Evolutionary conservation across 2,329 filamentous ascomycete species (phyloP).

Genomic region (Penicillium decumbens): DNA sequence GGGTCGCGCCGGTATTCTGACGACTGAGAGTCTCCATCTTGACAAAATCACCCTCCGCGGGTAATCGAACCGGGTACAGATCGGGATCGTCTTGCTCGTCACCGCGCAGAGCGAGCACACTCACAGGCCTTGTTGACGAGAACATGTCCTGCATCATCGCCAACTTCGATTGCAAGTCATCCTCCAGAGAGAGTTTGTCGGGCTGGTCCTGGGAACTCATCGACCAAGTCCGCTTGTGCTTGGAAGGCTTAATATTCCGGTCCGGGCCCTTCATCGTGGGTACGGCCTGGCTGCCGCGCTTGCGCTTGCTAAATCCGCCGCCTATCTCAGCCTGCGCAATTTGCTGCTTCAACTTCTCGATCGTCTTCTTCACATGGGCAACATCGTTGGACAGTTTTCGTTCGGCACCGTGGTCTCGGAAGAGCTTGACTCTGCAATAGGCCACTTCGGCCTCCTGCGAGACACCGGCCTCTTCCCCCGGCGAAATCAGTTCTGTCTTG

Average conservation of each 20-base stretch:
- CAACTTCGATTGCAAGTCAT: slow-evolving; percentile 45
- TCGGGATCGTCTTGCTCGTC: slow-evolving; percentile 46
- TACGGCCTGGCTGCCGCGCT: slow-evolving; percentile 51
- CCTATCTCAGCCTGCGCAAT: slow-evolving; percentile 69
- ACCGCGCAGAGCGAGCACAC: slow-evolving; percentile 41
- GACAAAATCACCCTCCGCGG: slow-evolving; percentile 28
- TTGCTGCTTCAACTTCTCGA: slow-evolving; percentile 93
- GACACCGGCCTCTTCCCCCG: slow-evolving; percentile 43
- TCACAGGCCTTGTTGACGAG: slow-evolving; percentile 42
- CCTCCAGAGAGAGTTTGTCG: slow-evolving; percentile 39
- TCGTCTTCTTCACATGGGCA: slow-evolving; percentile 90
- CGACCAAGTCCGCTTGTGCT: slow-evolving; percentile 93
- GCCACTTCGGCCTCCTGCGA: slow-evolving; percentile 63
- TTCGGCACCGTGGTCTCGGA: slow-evolving; percentile 92
- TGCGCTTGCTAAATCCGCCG: slow-evolving; percentile 57
- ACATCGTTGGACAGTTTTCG: slow-evolving; percentile 92
- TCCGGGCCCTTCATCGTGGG: slow-evolving; percentile 46
- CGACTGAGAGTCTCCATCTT: slow-evolving; percentile 30
- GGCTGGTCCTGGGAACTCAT: slow-evolving; percentile 65
- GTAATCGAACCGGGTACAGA: slow-evolving; percentile 40
- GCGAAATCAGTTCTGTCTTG: slow-evolving; percentile 69
- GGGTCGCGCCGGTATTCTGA: slow-evolving; percentile 31
- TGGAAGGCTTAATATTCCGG: slow-evolving; percentile 69
- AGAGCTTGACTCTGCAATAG: slow-evolving; percentile 95
- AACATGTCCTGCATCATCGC: slow-evolving; percentile 46